Evolutionary conservation across 140 eudicot genomes (phyloP).

Genomic region (Anethum foeniculum): DNA sequence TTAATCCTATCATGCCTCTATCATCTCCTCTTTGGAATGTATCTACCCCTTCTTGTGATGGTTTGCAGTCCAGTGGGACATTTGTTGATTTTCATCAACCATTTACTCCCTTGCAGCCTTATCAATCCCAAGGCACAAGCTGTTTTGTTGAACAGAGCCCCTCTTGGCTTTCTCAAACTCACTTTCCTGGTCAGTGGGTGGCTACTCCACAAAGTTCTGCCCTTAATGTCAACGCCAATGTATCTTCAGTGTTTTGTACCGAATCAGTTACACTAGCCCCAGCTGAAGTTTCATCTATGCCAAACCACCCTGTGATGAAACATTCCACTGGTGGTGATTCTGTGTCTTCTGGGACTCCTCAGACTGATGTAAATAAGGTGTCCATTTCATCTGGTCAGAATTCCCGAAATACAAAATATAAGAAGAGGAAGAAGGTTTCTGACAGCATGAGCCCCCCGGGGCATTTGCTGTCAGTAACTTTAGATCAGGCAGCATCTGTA

Average conservation of each 20-base stretch:
- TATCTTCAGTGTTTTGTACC: constrained; percentile 38
- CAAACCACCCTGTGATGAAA: constrained; percentile 26
- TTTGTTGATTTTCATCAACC: constrained; percentile 42
- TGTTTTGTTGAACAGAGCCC: constrained; percentile 44
- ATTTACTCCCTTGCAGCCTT: constrained; percentile 54
- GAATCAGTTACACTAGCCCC: constrained; percentile 65
- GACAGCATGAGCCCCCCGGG: constrained; percentile 22
- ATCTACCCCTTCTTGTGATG: constrained; percentile 50
- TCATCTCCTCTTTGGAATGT: constrained; percentile 90
- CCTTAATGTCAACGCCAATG: constrained; percentile 31
- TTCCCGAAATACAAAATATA: constrained; percentile 45
- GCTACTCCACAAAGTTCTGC: constrained; percentile 59
- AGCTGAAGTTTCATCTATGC: constrained; percentile 35
- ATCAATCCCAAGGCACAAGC: constrained; percentile 40
- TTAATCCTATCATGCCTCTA: constrained; percentile 53
- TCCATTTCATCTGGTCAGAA: constrained; percentile 31
- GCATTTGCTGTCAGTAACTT: constrained; percentile 19
- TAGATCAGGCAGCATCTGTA: constrained; percentile 18
- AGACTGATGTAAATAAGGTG: constrained; percentile 23
- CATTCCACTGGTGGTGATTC: constrained; percentile 29
- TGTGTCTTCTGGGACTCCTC: constrained; percentile 24
- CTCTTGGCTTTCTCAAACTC: constrained; percentile 66
- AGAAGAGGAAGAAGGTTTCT: constrained; percentile 66
- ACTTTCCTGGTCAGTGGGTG: constrained; percentile 66
- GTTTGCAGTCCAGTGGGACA: constrained; percentile 35